These are phyloP conservation scores for Geotrichum klebahnii DNA, from an alignment of 1,139 yeast species.

Conservation along the genomic window DNA sequence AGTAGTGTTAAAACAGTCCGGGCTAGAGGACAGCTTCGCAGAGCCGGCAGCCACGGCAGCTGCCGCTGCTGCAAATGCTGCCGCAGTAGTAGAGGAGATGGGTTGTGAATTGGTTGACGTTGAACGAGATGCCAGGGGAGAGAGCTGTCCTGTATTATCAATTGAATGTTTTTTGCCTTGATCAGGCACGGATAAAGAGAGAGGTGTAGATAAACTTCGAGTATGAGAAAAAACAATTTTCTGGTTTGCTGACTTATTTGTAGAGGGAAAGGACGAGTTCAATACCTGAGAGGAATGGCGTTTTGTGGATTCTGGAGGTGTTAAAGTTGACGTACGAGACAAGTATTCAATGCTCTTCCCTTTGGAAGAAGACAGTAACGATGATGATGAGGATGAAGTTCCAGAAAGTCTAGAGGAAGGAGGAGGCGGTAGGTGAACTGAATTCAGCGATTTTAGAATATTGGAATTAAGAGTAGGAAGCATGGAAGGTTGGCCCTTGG, in stretches of 20 bases:
- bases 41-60: constrained; percentile 17
- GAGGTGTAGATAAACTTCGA: neutral
- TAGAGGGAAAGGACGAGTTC: constrained; percentile 5
- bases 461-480: constrained; percentile 30
- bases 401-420: constrained; percentile 35
- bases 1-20: constrained; percentile 8
- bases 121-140: constrained; percentile 9
- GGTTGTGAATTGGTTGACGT: neutral
- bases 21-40: neutral
- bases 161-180: neutral
- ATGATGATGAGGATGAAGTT: no score
- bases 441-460: constrained; percentile 43
- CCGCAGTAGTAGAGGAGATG: constrained; percentile 5
- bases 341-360: constrained; percentile 2
- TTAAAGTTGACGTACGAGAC: neutral
- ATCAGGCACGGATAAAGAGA: constrained; percentile 3
- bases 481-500: constrained; percentile 7
- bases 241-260: constrained; percentile 2
- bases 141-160: neutral
- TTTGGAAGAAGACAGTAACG: neutral
- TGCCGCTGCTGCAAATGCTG: constrained; percentile 17
- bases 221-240: constrained; percentile 4
- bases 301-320: constrained; percentile 10
- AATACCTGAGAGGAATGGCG: constrained; percentile 1
- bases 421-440: constrained; percentile 47